phyloP scores from a whole-genome alignment of 129 eudicot species.

The Ambrosia artemisiifolia region DNA sequence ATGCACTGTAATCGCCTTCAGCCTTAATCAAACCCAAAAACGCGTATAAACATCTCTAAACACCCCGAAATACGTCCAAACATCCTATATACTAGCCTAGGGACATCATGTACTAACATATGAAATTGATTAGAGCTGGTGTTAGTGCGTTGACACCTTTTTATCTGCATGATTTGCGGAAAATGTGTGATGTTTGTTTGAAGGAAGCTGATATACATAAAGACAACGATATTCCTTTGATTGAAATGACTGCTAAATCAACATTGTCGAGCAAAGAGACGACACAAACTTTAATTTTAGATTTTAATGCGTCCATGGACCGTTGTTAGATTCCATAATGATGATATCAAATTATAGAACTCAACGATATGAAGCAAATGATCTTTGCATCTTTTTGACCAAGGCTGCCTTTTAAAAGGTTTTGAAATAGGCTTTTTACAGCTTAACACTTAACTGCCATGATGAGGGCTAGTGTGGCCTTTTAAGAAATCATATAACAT shows the following conservation, averaged over 20 bases:
- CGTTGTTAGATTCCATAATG: conserved; percentile 30
- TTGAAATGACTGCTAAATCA: conserved; percentile 16
- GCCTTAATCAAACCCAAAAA: too few relatives aligned
- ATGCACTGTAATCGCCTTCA: too few relatives aligned
- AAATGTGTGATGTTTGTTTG: neutral
- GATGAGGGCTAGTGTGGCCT: conserved; percentile 4
- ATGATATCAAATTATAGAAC: conserved; percentile 15
- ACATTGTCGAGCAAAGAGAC: conserved; percentile 5
- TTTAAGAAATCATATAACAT: conserved; percentile 7
- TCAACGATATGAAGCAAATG: conserved; percentile 22
- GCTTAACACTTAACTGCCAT: conserved; percentile 24
- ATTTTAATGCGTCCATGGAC: conserved; percentile 28
- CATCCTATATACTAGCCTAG: too few relatives aligned
- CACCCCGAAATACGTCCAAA: too few relatives aligned
- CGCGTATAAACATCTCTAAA: too few relatives aligned
- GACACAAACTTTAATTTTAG: conserved; percentile 26
- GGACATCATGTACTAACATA: too few relatives aligned
- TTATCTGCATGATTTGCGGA: conserved; percentile 17
- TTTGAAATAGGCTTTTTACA: conserved; percentile 21
- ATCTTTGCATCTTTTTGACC: conserved; percentile 32
- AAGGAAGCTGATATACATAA: neutral
- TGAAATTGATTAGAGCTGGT: neutral
- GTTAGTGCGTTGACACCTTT: neutral
- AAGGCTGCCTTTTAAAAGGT: conserved; percentile 23
- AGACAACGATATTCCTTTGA: neutral